Conservation (phyloP, 352 stramenopile species). For the Phytophthora melonis region DNA sequence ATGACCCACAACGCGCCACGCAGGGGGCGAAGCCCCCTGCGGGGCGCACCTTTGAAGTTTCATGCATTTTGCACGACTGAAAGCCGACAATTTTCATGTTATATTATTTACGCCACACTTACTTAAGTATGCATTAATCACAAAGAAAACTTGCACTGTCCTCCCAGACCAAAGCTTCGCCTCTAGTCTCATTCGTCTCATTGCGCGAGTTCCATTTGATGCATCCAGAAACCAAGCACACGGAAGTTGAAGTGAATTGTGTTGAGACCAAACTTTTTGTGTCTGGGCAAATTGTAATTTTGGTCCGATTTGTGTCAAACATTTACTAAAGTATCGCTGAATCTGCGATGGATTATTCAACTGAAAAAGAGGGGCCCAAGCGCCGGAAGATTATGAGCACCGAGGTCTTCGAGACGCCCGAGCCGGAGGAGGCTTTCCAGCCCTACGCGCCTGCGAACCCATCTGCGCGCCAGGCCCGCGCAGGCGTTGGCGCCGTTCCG, state of each 20-base stretch:
- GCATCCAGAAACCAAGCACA: background rate
- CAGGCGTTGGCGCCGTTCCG: slow-evolving; percentile 16
- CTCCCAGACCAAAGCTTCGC: too few relatives aligned
- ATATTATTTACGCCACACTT: too few relatives aligned
- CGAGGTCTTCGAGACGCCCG: slow-evolving; percentile 83
- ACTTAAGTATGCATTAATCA: too few relatives aligned
- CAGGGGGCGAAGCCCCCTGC: too few relatives aligned
- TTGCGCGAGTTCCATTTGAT: background rate
- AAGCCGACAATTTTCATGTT: too few relatives aligned
- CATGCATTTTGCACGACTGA: too few relatives aligned
- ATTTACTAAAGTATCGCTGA: slow-evolving; percentile 6
- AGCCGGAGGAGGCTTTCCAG: slow-evolving; percentile 70
- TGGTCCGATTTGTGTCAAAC: slow-evolving; percentile 11
- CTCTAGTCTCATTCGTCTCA: too few relatives aligned
- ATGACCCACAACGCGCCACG: too few relatives aligned
- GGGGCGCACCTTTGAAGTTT: too few relatives aligned
- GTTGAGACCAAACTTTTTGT: slow-evolving; percentile 9
- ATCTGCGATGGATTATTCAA: slow-evolving; percentile 44
- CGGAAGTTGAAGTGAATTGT: slow-evolving; percentile 6
- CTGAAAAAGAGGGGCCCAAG: slow-evolving; percentile 46
- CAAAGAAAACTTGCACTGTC: too few relatives aligned
- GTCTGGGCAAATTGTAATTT: background rate
- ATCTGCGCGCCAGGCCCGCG: slow-evolving; percentile 25
- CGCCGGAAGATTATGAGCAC: slow-evolving; percentile 69
- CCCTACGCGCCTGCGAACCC: slow-evolving; percentile 59